These are phyloP conservation scores for Trichosporon inkin DNA, from an alignment of 1,284 basidiomycete genomes.

Conservation along the genomic window DNA sequence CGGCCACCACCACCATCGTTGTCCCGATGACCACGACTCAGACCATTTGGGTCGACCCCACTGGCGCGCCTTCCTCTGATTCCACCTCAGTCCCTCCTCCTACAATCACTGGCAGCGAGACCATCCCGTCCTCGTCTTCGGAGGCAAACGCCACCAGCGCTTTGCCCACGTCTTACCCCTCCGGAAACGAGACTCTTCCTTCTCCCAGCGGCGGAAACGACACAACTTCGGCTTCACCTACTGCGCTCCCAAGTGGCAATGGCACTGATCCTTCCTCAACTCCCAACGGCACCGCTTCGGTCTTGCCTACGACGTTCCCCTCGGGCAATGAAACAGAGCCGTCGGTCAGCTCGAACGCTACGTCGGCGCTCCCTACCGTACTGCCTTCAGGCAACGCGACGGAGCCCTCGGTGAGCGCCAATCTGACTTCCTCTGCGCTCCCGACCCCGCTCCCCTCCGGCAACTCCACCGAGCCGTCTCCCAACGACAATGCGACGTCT, in stretches of 20 bases:
- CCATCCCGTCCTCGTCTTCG: neutral
- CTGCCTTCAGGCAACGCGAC: neutral
- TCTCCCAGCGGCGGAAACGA: neutral
- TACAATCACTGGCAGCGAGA: constrained; percentile 8
- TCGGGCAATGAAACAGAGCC: neutral
- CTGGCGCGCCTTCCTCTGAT: constrained; percentile 9
- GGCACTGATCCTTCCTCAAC: neutral
- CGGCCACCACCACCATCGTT: constrained; percentile 44
- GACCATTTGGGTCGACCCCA: constrained; percentile 44
- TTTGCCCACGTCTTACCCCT: constrained; percentile 4
- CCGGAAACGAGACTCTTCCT: constrained; percentile 5
- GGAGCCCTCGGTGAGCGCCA: neutral
- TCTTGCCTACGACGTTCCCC: neutral
- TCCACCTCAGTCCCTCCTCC: neutral
- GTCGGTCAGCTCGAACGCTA: neutral
- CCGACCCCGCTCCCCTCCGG: neutral
- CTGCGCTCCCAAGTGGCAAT: constrained; percentile 1
- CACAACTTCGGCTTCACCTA: neutral
- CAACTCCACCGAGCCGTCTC: neutral
- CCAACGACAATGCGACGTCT: neutral
- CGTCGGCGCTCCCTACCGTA: neutral
- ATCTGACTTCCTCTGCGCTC: neutral
- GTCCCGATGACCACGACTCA: constrained; percentile 42
- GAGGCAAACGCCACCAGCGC: neutral
- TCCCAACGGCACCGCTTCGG: neutral